phyloP scores from a whole-genome alignment of 1,284 basidiomycete species.

The Irpex lacteus region DNA sequence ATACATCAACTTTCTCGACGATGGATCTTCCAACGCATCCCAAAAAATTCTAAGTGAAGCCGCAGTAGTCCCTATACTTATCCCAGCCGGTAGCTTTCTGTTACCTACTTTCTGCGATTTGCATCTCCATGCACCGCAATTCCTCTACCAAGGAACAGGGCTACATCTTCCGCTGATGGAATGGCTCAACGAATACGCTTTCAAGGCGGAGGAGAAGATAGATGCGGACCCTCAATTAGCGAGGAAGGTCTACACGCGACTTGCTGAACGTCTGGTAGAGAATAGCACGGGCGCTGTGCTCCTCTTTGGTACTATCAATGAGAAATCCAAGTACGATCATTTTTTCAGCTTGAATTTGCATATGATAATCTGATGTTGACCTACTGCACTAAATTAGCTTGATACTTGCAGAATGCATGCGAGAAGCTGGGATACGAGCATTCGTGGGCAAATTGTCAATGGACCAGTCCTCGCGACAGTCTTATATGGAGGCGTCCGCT shows the following conservation, averaged over 20 bases:
- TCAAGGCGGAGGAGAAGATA: constrained; percentile 73
- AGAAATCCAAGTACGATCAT: constrained; percentile 67
- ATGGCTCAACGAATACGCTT: constrained; percentile 79
- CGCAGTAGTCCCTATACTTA: constrained; percentile 23
- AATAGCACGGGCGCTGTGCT: constrained; percentile 75
- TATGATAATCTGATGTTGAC: not conserved
- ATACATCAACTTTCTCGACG: constrained; percentile 49
- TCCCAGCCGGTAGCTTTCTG: constrained; percentile 62
- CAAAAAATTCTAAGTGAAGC: constrained; percentile 25
- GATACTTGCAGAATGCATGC: constrained; percentile 73
- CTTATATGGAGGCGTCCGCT: constrained; percentile 66
- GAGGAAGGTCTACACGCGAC: constrained; percentile 57
- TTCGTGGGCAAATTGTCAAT: constrained; percentile 86
- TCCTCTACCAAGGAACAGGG: constrained; percentile 82
- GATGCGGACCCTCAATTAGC: constrained; percentile 64
- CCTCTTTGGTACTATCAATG: constrained; percentile 79
- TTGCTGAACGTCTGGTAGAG: constrained; percentile 62
- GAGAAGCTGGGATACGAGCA: constrained; percentile 66
- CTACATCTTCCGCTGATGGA: constrained; percentile 81
- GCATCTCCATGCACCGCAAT: constrained; percentile 85
- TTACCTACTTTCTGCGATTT: constrained; percentile 78
- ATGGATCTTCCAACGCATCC: constrained; percentile 35
- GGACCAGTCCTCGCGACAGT: constrained; percentile 72
- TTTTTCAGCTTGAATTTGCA: not conserved
- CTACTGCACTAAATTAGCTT: constrained; percentile 42